Conservation (phyloP, 192 early-diverging fungal genomes). For the Coemansia sp. region DNA sequence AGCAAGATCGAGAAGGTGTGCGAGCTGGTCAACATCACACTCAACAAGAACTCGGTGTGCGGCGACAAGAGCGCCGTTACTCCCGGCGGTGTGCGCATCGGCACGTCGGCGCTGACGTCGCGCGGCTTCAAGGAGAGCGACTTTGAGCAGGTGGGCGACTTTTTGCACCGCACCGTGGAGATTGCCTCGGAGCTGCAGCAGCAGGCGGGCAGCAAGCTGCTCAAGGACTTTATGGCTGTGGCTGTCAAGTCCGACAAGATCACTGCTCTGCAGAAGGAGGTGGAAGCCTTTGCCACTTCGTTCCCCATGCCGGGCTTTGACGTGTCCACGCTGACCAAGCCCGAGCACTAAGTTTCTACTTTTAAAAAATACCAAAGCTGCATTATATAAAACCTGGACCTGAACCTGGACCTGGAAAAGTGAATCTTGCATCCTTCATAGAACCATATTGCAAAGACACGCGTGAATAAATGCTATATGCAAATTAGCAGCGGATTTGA, state of each 20-base stretch:
- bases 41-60: slow-evolving; percentile 99
- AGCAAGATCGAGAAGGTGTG: slow-evolving; percentile 99
- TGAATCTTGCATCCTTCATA: too few species aligned
- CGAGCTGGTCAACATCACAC: slow-evolving; percentile 94
- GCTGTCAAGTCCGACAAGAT: slow-evolving; percentile 78
- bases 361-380: too few species aligned
- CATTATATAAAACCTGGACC: too few species aligned
- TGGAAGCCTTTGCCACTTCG: slow-evolving; percentile 85
- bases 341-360: slow-evolving; percentile 15
- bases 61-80: slow-evolving; percentile 94
- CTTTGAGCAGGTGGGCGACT: slow-evolving; percentile 93
- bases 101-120: slow-evolving; percentile 93
- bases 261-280: slow-evolving; percentile 75
- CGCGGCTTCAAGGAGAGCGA: slow-evolving; percentile 96
- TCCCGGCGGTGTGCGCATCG: slow-evolving; percentile 97
- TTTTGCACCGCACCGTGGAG: slow-evolving; percentile 91
- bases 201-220: slow-evolving; percentile 82
- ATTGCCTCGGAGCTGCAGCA: slow-evolving; percentile 84
- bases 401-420: too few species aligned
- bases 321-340: slow-evolving; percentile 42
- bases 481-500: too few species aligned
- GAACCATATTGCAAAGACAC: too few species aligned
- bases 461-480: too few species aligned
- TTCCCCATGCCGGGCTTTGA: slow-evolving; percentile 98
- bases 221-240: slow-evolving; percentile 96